Percentiles rank a stretch among this genome's conserved stretches.
These are phyloP conservation scores for Didymella sp. DNA, from an alignment of 2,329 filamentous ascomycete genomes.

Conservation along the genomic window DNA sequence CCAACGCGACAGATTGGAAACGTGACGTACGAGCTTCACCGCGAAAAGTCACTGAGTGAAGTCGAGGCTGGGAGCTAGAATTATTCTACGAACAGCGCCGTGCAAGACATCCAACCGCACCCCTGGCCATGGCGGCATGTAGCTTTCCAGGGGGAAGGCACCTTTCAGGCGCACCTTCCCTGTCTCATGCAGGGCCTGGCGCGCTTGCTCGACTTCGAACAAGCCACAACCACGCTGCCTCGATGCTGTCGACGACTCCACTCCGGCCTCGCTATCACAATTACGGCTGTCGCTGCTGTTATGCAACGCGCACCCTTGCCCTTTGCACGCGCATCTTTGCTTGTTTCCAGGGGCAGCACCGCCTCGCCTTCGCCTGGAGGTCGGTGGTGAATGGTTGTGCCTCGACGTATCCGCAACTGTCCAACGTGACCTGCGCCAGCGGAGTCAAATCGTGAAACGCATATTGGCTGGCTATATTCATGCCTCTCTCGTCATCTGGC, in stretches of 20 bases:
- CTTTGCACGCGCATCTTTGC: constrained; percentile 11
- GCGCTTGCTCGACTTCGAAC: constrained; percentile 8
- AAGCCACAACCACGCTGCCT: constrained; percentile 15
- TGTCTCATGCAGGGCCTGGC: constrained; percentile 20
- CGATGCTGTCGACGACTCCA: constrained; percentile 7
- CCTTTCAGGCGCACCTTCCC: constrained; percentile 17
- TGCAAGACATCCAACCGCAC: constrained; percentile 11
- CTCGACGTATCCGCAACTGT: neutral
- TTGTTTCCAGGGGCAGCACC: constrained; percentile 4
- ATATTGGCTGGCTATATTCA: neutral
- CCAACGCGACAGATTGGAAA: constrained; percentile 7
- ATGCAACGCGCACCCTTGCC: constrained; percentile 8
- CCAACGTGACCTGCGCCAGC: neutral
- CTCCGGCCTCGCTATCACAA: constrained; percentile 2
- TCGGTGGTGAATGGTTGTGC: neutral
- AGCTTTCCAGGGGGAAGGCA: constrained; percentile 18
- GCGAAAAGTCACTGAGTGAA: neutral
- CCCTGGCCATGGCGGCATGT: constrained; percentile 16
- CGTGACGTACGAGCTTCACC: constrained; percentile 11
- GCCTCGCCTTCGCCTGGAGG: constrained; percentile 2
- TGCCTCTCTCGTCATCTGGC: constrained; percentile 11
- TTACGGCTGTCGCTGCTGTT: constrained; percentile 12
- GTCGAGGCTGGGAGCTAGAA: constrained; percentile 5
- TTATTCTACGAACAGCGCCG: constrained; percentile 13
- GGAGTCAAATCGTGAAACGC: neutral